These are phyloP conservation scores for Candida koratica DNA, from an alignment of 805 yeast genomes.

Conservation along the genomic window DNA sequence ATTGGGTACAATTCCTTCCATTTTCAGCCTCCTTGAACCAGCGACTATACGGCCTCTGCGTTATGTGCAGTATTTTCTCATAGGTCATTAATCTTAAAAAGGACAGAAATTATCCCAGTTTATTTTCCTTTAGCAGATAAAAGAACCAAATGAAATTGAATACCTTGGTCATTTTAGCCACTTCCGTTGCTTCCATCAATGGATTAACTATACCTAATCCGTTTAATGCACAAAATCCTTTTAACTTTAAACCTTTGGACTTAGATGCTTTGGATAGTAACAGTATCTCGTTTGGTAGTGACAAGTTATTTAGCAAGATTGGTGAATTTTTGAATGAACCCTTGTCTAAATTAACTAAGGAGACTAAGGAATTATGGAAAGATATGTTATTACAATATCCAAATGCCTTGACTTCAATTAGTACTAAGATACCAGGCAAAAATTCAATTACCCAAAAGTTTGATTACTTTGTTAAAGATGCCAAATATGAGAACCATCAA, in stretches of 20 bases:
- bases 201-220: conserved; percentile 21
- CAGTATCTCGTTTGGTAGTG: conserved; percentile 14
- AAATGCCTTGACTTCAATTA: conserved; percentile 46
- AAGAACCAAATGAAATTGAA: conserved; percentile 10
- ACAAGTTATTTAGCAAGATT: conserved; percentile 41
- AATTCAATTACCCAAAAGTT: conserved; percentile 30
- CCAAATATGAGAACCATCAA: conserved; percentile 44
- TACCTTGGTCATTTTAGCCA: conserved; percentile 16
- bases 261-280: background rate
- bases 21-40: background rate
- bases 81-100: conserved; percentile 4
- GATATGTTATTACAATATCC: conserved; percentile 64
- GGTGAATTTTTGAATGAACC: conserved; percentile 51
- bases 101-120: background rate
- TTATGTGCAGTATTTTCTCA: conserved; percentile 1
- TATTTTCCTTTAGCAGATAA: background rate
- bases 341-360: conserved; percentile 44
- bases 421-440: conserved; percentile 54
- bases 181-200: conserved; percentile 15
- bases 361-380: conserved; percentile 53
- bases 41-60: conserved; percentile 2
- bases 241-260: conserved; percentile 7
- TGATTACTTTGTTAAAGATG: conserved; percentile 35
- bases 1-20: background rate
- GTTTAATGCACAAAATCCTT: conserved; percentile 12